Evolutionary conservation across 768 basidiomycete species (phyloP), one percentile per base, ranked within the genome.

Genomic region (Pluteus cervinus): DNA sequence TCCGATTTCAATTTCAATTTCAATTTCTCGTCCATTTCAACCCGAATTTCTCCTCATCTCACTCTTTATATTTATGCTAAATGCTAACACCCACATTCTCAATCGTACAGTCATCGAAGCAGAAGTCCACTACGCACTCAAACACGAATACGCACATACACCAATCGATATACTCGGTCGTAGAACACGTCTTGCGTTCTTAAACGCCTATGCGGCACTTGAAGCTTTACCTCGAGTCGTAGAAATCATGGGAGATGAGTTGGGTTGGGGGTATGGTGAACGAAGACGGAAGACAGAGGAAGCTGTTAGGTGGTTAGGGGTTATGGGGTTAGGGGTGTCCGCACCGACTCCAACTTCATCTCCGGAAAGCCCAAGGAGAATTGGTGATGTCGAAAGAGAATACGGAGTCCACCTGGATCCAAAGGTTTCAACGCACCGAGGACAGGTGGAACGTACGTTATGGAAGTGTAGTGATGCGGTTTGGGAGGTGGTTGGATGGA

Each of bases 151-250:
- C 60, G 94, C 93, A 0, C 75, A 78, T 41, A 92, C 84, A n/a
- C 87, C 92, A 8, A 68, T 84, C 41, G 94, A 99, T 60, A 86
- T 98, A 48, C 79, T 98, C 53, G 88, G 89, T 2, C 83, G 94
- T 1, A 82, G 93, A 42, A 86, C 86, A 7, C 84, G 94, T 12
- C 73, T 99, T 20, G 81, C 87, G 6, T 98, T 97, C 75, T 79
- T 98, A 48, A 92, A 96, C 57, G 84, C 81, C 0, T 81, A 83
- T 41, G 86, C 85, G 1, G 83, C 94, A 0, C 73, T 93, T 22
- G 78, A 83, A 20, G 78, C 84, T 0, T 78, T 99, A 35, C 92
- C 93, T 3, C 73, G 74, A 21, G 82, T 99, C 33, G 80, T 94
- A 43, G 87, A 89, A 41, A 85, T 96, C 57, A 94, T 97, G 91